Percentiles rank a stretch among this genome's conserved stretches.
These are phyloP conservation scores for Rhipidocladum racemiflorum DNA, from an alignment of 176 grass and related monocot genomes.

Conservation along the genomic window DNA sequence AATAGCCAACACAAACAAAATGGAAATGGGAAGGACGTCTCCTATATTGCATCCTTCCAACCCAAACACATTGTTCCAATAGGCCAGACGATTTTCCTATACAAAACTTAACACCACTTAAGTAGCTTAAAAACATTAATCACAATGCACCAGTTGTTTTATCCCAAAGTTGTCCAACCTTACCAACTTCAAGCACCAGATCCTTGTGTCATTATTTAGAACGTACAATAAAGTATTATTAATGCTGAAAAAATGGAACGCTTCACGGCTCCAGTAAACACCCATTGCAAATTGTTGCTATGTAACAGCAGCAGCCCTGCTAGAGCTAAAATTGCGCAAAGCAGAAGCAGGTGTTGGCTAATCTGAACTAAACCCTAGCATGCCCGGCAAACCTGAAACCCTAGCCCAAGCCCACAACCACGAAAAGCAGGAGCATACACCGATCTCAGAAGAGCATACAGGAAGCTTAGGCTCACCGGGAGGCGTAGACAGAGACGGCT, in stretches of 20 bases:
- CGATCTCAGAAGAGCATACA: neutral
- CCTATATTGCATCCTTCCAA: neutral
- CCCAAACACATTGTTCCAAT: neutral
- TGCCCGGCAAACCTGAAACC: constrained; percentile 22
- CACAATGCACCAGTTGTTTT: neutral
- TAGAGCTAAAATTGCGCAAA: neutral
- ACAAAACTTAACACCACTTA: neutral
- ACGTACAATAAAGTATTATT: neutral
- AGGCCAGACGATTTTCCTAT: neutral
- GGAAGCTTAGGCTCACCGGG: constrained; percentile 31
- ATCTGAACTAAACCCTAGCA: constrained; percentile 40
- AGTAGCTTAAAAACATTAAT: neutral
- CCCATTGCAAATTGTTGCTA: neutral
- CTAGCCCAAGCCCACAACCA: constrained; percentile 23
- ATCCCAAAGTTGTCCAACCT: neutral
- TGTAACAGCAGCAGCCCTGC: neutral
- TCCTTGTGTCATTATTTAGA: neutral
- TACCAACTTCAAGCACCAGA: constrained; percentile 8
- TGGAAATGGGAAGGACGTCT: neutral
- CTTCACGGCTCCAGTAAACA: neutral
- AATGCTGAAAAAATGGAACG: neutral
- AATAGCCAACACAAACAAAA: neutral
- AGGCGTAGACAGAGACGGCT: neutral
- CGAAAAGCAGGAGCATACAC: neutral
- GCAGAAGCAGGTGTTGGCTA: neutral